Evolutionary conservation across 1,139 yeast genomes (phyloP), one percentile per base, ranked within the genome.

Genomic region (Yamadazyma spencermartinsiae): DNA sequence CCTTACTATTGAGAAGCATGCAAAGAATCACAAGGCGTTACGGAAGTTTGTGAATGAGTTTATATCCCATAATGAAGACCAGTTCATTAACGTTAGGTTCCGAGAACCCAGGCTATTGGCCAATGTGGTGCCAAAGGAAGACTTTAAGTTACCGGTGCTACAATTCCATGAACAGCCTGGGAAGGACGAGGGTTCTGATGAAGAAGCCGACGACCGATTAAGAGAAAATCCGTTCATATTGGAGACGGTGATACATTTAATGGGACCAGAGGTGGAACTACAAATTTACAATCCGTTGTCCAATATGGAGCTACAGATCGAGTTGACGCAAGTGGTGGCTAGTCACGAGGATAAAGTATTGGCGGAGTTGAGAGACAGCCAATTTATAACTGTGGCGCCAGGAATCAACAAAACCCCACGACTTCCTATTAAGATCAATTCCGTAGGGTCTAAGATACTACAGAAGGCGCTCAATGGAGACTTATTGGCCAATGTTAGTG

Each of bases 241-340:
- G 1, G 39, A 46, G 6, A 33, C 78, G 1, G 72, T 72, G 0
- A 70, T 79, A 54, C 83, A 79, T 54, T 46, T 79, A 3, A 54
- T 79, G 48, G 61, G 72, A 1, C 73, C 80, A 0, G 79, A 76
- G 38, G 66, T 77, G 7, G 81, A 78, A 46, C 49, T 79, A 36
- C 66, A 69, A 1, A 58, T 79, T 0, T 76, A 52, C 52, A 80
- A 80, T 44, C 86, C 86, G 0, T 48, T 79, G 1, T 40, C 48
- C 10, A 78, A 79, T 45, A 52, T 63, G 7, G 72, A 65, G 14
- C 53, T 75, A 1, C 48, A 54, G n/a, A 56, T 75, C 4, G 60
- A 59, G 14, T 55, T 80, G 14, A 49, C 60, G 18, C 63, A 65
- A 35, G 80, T 76, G 2, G 65, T 61, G 36, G 84, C 82, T 0